phyloP scores from a whole-genome alignment of 1,139 yeast species.

The Pichia sp. region DNA sequence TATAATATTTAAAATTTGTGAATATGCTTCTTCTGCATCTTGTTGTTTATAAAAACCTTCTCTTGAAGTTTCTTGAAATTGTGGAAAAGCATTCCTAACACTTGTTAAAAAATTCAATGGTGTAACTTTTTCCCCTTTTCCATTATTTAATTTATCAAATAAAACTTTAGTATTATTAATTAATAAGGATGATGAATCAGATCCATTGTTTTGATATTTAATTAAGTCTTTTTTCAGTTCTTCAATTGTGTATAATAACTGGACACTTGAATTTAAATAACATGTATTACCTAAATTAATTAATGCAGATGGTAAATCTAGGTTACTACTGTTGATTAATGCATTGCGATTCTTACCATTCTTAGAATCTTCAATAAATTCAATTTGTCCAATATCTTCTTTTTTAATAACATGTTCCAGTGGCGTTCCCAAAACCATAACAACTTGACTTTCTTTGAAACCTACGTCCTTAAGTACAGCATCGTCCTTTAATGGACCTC shows the following conservation, averaged over 20 bases:
- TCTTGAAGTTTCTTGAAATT: constrained; percentile 72
- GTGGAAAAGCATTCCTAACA: constrained; percentile 69
- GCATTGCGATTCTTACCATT: constrained; percentile 27
- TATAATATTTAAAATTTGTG: constrained; percentile 62
- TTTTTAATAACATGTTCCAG: constrained; percentile 36
- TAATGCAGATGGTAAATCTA: constrained; percentile 68
- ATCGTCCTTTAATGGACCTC: constrained; percentile 79
- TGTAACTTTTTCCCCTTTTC: constrained; percentile 39
- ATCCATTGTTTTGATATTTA: constrained; percentile 21
- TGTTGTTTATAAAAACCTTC: constrained; percentile 81
- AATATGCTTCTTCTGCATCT: constrained; percentile 95
- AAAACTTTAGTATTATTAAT: constrained; percentile 34
- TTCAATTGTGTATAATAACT: constrained; percentile 63
- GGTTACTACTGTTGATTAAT: constrained; percentile 25
- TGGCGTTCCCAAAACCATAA: constrained; percentile 93
- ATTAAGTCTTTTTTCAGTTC: constrained; percentile 38
- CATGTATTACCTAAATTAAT: constrained; percentile 92
- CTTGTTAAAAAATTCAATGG: constrained; percentile 63
- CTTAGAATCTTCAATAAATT: constrained; percentile 74
- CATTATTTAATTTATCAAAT: constrained; percentile 40
- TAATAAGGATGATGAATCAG: constrained; percentile 18
- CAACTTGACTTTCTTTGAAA: constrained; percentile 58
- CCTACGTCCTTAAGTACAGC: constrained; percentile 43
- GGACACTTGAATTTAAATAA: constrained; percentile 85
- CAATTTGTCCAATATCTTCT: constrained; percentile 43